A percentile compares a stretch with the other conserved stretches of the same genome.
Conservation (phyloP, 306 rosid genomes). For the Luffa aegyptiaca region DNA sequence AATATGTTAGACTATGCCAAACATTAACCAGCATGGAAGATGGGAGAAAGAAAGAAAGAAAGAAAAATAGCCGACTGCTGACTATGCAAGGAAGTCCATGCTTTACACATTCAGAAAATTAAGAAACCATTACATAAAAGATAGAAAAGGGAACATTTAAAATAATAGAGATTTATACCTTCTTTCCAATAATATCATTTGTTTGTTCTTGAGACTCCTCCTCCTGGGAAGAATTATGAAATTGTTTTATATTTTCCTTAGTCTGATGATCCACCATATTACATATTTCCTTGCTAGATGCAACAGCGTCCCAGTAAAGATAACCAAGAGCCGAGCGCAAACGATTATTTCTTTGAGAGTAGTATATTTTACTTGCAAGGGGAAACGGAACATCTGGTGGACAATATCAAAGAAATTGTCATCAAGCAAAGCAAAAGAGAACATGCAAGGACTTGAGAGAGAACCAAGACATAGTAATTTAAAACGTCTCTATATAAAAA, state of each 20-base stretch:
- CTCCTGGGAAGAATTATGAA: conserved; percentile 25
- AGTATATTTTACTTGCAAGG: conserved; percentile 82
- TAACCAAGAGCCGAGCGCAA: conserved; percentile 56
- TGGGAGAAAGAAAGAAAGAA: background rate
- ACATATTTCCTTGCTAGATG: conserved; percentile 36
- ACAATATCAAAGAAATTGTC: conserved; percentile 6
- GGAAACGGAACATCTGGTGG: conserved; percentile 68
- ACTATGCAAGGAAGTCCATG: background rate
- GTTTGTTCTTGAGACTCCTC: conserved; percentile 26
- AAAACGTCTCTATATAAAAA: background rate
- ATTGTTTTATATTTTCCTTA: conserved; percentile 17
- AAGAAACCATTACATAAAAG: background rate
- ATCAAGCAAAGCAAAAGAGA: conserved; percentile 5
- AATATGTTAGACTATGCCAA: background rate
- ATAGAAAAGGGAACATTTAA: background rate
- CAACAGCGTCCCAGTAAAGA: conserved; percentile 48
- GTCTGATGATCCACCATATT: conserved; percentile 27
- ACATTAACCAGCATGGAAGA: background rate
- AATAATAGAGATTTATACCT: conserved; percentile 26
- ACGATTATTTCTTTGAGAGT: conserved; percentile 69
- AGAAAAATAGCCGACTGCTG: background rate
- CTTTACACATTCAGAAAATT: background rate
- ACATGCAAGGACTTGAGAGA: background rate
- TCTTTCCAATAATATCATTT: conserved; percentile 17
- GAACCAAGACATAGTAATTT: background rate